A percentile compares a stretch with the other conserved stretches of the same genome.
Evolutionary conservation across 2,329 filamentous ascomycete genomes (phyloP).

Genomic region (Aureobasidium sp.): DNA sequence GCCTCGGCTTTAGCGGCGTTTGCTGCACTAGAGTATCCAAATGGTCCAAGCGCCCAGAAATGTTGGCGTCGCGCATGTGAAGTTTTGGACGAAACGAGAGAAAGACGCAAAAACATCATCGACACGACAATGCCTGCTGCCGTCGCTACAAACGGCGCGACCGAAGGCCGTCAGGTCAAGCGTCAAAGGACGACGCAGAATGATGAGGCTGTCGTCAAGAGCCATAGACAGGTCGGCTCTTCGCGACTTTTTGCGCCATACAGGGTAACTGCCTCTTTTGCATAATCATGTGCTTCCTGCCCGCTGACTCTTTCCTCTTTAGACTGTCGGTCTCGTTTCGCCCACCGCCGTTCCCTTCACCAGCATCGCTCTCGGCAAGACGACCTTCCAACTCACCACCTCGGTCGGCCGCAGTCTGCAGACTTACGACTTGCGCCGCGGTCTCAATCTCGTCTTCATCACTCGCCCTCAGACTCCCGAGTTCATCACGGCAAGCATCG

Average conservation of each 20-base stretch:
- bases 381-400: slow-evolving; percentile 94
- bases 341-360: slow-evolving; percentile 88
- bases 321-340: slow-evolving; percentile 92
- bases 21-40: neutral
- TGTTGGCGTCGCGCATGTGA: neutral
- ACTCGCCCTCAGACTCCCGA: slow-evolving; percentile 83
- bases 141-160: neutral
- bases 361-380: slow-evolving; percentile 80
- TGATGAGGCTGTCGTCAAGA: slow-evolving; percentile 21
- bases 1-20: neutral
- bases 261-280: slow-evolving; percentile 50
- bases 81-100: neutral
- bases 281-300: neutral
- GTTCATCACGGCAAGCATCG: slow-evolving; percentile 75
- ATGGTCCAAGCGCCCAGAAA: neutral
- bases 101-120: neutral
- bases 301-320: slow-evolving; percentile 21
- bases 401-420: slow-evolving; percentile 85
- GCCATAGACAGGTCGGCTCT: slow-evolving; percentile 24
- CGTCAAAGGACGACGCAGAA: slow-evolving; percentile 58
- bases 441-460: slow-evolving; percentile 87
- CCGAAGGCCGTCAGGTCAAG: slow-evolving; percentile 56
- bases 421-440: slow-evolving; percentile 88
- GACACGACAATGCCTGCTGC: slow-evolving; percentile 13
- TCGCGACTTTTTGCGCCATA: slow-evolving; percentile 92